A percentile compares a stretch with the other conserved stretches of the same genome.
Evolutionary conservation across 371 early-diverging fungal genomes (phyloP).

Genomic region (Haplosporangium sp.): DNA sequence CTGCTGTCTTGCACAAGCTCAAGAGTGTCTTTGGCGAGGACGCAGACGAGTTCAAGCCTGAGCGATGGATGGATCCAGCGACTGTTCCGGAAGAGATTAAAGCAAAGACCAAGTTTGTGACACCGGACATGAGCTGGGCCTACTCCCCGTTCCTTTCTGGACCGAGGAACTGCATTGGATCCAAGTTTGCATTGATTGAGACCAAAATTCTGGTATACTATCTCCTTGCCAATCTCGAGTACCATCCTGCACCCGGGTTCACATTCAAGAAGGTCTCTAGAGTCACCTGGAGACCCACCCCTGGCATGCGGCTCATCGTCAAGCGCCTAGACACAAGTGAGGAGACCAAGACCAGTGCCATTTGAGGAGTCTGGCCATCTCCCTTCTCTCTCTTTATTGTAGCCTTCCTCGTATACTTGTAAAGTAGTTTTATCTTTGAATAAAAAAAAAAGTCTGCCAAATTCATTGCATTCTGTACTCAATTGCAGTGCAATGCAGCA

Average conservation of each 20-base stretch:
- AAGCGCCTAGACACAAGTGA: slow-evolving; percentile 13
- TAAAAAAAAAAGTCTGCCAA: not conserved
- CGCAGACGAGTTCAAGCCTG: slow-evolving; percentile 35
- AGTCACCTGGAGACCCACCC: slow-evolving; percentile 54
- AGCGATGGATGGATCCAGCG: slow-evolving; percentile 44
- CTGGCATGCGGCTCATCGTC: slow-evolving; percentile 50
- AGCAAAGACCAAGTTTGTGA: slow-evolving; percentile 24
- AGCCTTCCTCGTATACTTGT: not conserved
- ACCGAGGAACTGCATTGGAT: slow-evolving; percentile 56
- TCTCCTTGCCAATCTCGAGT: slow-evolving; percentile 52
- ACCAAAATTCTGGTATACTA: slow-evolving; percentile 57
- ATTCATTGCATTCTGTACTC: too few species aligned
- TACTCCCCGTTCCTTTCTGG: slow-evolving; percentile 75
- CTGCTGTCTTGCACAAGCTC: slow-evolving; percentile 58
- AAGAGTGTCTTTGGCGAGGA: slow-evolving; percentile 48
- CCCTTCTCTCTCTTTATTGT: not conserved
- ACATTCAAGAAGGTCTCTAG: slow-evolving; percentile 42
- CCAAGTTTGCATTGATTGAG: slow-evolving; percentile 59
- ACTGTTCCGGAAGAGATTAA: slow-evolving; percentile 6
- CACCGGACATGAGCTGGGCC: slow-evolving; percentile 49
- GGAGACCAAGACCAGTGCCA: not conserved
- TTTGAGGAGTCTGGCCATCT: not conserved
- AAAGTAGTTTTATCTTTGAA: not conserved
- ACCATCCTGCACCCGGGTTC: slow-evolving; percentile 44
- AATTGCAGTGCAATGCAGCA: too few species aligned